Conservation (phyloP, 768 basidiomycete species). For the Lactarius trivialis region DNA sequence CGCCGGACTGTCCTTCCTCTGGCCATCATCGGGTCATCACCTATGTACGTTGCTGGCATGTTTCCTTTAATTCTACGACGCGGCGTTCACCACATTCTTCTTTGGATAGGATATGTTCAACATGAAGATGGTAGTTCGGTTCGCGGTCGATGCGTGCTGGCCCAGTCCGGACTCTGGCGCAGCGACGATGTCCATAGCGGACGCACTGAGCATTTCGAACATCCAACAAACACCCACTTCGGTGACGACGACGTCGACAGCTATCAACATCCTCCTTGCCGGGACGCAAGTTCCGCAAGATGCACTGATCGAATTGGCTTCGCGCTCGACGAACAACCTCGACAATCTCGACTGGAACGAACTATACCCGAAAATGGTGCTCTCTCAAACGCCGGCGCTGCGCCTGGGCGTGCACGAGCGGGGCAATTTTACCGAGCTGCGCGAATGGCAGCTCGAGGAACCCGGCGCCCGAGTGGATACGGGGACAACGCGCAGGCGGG, state of each 20-base stretch:
- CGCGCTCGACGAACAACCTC: constrained; percentile 24
- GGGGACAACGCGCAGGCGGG: too few relatives aligned
- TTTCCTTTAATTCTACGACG: not conserved
- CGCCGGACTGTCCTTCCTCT: constrained; percentile 42
- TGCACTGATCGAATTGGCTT: constrained; percentile 32
- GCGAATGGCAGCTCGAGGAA: too few relatives aligned
- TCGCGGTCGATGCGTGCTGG: constrained; percentile 41
- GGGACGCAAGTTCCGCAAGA: too few relatives aligned
- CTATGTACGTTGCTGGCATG: constrained; percentile 43
- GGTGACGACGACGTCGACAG: too few relatives aligned
- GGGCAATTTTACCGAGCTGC: too few relatives aligned
- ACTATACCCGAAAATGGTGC: constrained; percentile 56
- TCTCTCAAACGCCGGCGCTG: constrained; percentile 60
- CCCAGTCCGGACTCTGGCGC: not conserved
- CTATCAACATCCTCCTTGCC: constrained; percentile 10
- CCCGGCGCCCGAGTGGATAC: too few relatives aligned
- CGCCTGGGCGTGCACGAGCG: constrained; percentile 52
- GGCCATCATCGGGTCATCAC: constrained; percentile 58
- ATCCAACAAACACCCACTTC: constrained; percentile 9
- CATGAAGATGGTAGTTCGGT: too few relatives aligned
- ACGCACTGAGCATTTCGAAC: constrained; percentile 22
- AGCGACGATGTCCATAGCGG: constrained; percentile 19
- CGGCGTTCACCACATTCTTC: not conserved
- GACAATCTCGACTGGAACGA: constrained; percentile 48
- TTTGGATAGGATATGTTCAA: constrained; percentile 42